Base-by-base conservation (phyloP, 75 land plant genomes). In the Cupressus sempervirens region DNA sequence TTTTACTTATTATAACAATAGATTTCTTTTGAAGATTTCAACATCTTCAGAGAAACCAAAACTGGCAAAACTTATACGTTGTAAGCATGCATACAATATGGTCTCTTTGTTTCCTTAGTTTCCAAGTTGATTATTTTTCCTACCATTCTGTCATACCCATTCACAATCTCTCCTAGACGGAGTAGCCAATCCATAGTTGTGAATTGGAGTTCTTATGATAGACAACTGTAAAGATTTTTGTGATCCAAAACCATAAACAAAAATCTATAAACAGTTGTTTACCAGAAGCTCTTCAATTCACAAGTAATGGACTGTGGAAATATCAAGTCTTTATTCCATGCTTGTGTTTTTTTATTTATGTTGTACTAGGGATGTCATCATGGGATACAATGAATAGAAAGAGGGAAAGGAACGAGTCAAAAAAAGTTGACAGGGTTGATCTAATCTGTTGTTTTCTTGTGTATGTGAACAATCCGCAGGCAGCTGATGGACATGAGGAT, bases 401-500 rank as follows among this genome's bases (percentile, higher is more conserved):
- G 32, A 72, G 74, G 35, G 15, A 72, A 12, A 72, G 74, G 36
- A 29, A 4, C 0, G 32, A 32, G 35, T 72, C n/a, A 23, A 73
- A 73, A 34, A 36, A 35, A 36, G 38, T 74, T 74, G 14, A 46
- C 4, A 0, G 7, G 41, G 20, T 74, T 12, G 41, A 36, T n/a
- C 46, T 79, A 26, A 79, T 26, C 30, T 79, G 50, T n/a, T n/a
- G 3, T 79, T 43, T 50, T 72, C 12, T 12, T 79, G 29, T 40
- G 40, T 38, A 38, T 38, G 26, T 79, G 81, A 45, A 45, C 30
- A 53, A 34, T 84, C 84, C 16, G 38, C 87, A 97, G 99, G 98
- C 96, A 75, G 89, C 93, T 79, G 88, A 89, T 74, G 87, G 86
- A 83, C 95, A 96, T 26, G 90, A 96, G 36, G 99, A 97, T 86